phyloP scores from a whole-genome alignment of 2,329 filamentous ascomycete genomes.

The Ustilaginoidea virens region DNA sequence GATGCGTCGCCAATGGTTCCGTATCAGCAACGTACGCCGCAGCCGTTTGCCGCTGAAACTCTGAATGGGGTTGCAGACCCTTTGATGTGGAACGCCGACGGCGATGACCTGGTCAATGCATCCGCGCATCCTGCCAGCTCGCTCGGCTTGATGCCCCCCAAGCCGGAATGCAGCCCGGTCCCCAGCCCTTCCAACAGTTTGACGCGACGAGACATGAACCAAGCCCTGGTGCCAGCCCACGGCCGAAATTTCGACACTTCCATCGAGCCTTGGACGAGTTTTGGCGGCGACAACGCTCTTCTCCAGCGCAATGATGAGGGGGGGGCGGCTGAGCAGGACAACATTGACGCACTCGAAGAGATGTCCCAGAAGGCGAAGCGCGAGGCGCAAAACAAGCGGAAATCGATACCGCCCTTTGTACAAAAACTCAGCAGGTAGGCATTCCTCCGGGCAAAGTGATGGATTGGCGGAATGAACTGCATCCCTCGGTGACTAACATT shows the following conservation, averaged over 20 bases:
- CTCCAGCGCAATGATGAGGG: constrained; percentile 21
- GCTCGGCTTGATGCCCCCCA: constrained; percentile 22
- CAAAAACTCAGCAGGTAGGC: constrained; percentile 91
- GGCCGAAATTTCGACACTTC: constrained; percentile 22
- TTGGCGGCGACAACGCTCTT: constrained; percentile 24
- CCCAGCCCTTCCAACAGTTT: constrained; percentile 31
- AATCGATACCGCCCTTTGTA: constrained; percentile 94
- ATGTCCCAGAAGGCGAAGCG: constrained; percentile 69
- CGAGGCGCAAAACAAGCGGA: constrained; percentile 78
- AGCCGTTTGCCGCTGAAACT: constrained; percentile 27
- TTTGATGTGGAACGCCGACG: constrained; percentile 30
- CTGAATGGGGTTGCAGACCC: constrained; percentile 31
- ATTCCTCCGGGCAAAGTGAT: too few species aligned
- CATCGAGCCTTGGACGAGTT: constrained; percentile 25
- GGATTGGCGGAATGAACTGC: too few species aligned
- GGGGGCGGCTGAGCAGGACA: constrained; percentile 40
- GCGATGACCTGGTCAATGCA: constrained; percentile 20
- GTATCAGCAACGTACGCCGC: constrained; percentile 33
- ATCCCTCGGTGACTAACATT: too few species aligned
- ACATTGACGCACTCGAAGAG: constrained; percentile 64
- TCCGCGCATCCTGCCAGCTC: constrained; percentile 17
- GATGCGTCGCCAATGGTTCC: constrained; percentile 51
- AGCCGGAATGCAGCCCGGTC: constrained; percentile 18
- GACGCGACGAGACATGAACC: constrained; percentile 35
- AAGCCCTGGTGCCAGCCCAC: constrained; percentile 30